Conservation (phyloP, 768 basidiomycete genomes). For the Xerocomus potaroensis region DNA sequence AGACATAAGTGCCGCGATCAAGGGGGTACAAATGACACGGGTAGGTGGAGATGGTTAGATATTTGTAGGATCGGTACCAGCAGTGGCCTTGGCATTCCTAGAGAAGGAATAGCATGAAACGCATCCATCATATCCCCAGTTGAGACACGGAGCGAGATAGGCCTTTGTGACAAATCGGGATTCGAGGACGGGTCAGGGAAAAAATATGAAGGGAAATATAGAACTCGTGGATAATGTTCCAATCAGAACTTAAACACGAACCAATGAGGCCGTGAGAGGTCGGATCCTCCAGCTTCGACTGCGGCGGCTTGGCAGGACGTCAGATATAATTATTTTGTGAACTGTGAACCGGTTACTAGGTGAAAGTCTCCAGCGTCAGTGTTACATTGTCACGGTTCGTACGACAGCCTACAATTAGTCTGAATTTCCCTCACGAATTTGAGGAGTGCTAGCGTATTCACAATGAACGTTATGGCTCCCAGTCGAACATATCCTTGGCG, state of each 20-base stretch:
- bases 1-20: conserved; percentile 22
- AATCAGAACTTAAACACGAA: conserved; percentile 16
- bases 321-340: conserved; percentile 7
- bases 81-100: conserved; percentile 20
- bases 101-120: neutral
- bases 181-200: conserved; percentile 6
- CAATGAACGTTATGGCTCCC: neutral
- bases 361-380: neutral
- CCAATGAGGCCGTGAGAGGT: conserved; percentile 23
- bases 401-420: no score
- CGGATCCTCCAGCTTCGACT: conserved; percentile 1
- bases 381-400: no score
- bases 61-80: conserved; percentile 24
- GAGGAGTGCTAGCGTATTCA: neutral
- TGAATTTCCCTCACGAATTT: neutral
- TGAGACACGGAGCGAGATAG: conserved; percentile 5
- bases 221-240: conserved; percentile 12
- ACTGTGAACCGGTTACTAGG: neutral
- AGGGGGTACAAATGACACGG: conserved; percentile 3
- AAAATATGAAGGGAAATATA: conserved; percentile 10
- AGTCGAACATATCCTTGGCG: neutral
- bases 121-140: conserved; percentile 10
- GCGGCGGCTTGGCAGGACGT: conserved; percentile 7
- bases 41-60: conserved; percentile 11
- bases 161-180: conserved; percentile 12